Percentiles rank a stretch among this genome's conserved stretches.
These are phyloP conservation scores for Ascosphaera apis DNA, from an alignment of 2,329 filamentous ascomycete species.

Conservation along the genomic window DNA sequence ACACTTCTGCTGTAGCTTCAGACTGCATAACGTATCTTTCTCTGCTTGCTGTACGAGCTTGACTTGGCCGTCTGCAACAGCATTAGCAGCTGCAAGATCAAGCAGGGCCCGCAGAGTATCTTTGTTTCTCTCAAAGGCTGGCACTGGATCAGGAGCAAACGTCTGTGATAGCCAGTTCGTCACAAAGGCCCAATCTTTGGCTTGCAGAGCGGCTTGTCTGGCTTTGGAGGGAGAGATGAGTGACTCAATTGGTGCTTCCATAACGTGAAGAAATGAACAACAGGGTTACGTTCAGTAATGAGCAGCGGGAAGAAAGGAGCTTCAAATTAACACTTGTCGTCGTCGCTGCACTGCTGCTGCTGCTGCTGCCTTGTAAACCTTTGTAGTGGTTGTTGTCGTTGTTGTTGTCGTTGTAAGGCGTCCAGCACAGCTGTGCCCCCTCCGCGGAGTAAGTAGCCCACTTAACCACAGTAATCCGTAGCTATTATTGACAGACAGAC, in stretches of 20 bases:
- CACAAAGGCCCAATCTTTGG: slow-evolving; percentile 78
- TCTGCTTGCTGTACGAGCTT: slow-evolving; percentile 15
- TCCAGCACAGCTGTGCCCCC: no score
- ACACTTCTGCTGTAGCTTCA: slow-evolving; percentile 8
- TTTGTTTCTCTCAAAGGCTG: slow-evolving; percentile 64
- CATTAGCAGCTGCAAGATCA: slow-evolving; percentile 51
- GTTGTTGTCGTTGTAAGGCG: no score
- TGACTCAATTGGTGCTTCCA: slow-evolving; percentile 9
- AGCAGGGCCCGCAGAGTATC: slow-evolving; percentile 59
- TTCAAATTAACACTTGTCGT: slow-evolving; percentile 1
- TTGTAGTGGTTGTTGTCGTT: no score
- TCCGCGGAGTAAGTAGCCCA: no score
- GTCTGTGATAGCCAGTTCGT: slow-evolving; percentile 60
- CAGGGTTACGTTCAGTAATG: slow-evolving; percentile 1
- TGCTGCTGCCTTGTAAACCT: neutral
- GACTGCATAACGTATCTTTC: slow-evolving; percentile 14
- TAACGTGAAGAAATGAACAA: slow-evolving; percentile 1
- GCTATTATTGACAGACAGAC: no score
- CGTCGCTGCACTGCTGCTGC: neutral
- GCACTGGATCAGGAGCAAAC: slow-evolving; percentile 39
- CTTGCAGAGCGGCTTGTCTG: slow-evolving; percentile 54
- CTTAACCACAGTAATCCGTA: no score
- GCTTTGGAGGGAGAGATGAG: slow-evolving; percentile 39
- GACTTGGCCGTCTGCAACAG: slow-evolving; percentile 32
- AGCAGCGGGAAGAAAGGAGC: slow-evolving; percentile 5